These are phyloP conservation scores for Metschnikowia picachoensis DNA, from an alignment of 805 yeast species.

Conservation along the genomic window DNA sequence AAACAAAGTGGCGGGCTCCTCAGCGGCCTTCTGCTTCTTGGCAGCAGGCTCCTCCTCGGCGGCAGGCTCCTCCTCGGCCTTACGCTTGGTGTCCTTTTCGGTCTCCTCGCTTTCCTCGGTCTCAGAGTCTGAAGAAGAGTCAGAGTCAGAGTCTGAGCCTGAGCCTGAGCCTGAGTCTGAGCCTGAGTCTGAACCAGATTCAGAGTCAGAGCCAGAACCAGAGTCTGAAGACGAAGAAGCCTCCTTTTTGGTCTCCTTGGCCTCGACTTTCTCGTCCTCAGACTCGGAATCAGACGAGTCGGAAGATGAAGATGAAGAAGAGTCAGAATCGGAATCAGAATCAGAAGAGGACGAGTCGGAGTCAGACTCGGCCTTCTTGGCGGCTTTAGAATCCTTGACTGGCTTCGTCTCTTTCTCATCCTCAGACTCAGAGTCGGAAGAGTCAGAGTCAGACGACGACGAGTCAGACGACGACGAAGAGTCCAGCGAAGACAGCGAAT, in stretches of 20 bases:
- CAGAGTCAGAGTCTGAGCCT: conserved; percentile 9
- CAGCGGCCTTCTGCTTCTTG: conserved; percentile 51
- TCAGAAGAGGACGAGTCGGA: conserved; percentile 26
- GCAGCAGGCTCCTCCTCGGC: conserved; percentile 28
- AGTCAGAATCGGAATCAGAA: conserved; percentile 31
- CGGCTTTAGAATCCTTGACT: conserved; percentile 11
- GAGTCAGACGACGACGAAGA: conserved; percentile 20
- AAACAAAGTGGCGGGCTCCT: conserved; percentile 82
- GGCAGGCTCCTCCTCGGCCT: conserved; percentile 25
- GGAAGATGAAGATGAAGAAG: conserved; percentile 15
- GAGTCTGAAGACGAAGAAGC: conserved; percentile 2
- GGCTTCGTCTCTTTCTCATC: conserved; percentile 19
- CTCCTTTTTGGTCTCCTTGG: conserved; percentile 15
- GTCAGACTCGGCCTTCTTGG: conserved; percentile 18
- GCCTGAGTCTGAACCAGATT: conserved; percentile 18
- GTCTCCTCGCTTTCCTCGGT: conserved; percentile 30
- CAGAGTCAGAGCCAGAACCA: conserved; percentile 19
- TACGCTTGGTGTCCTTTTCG: conserved; percentile 27
- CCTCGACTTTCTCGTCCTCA: conserved; percentile 20
- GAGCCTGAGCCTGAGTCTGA: conserved; percentile 14
- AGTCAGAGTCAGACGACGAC: conserved; percentile 15
- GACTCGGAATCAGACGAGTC: conserved; percentile 25
- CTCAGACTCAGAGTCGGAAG: conserved; percentile 19
- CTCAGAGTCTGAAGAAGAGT: conserved; percentile 34
- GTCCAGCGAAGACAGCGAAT: conserved; percentile 4